Evolutionary conservation across 495 filamentous ascomycete genomes (phyloP).

Genomic region (Annulohypoxylon moriforme): DNA sequence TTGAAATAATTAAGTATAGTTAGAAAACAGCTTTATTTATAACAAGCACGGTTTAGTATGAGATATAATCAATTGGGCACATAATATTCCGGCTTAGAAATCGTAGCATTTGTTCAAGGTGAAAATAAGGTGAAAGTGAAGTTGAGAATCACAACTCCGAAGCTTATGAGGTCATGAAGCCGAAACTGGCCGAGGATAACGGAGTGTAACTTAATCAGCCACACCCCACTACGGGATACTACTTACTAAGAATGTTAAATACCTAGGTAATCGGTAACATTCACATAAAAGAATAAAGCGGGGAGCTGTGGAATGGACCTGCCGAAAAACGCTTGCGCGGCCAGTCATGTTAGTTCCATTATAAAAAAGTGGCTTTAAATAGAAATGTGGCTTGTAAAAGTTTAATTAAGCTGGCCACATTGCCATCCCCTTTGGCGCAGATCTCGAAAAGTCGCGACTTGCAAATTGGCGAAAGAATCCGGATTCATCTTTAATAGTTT

Average conservation of each 20-base stretch:
- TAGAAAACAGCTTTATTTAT: constrained; percentile 4
- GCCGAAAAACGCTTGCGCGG: constrained; percentile 16
- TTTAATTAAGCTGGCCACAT: constrained; percentile 42
- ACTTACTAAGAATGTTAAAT: constrained; percentile 2
- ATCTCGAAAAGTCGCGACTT: constrained; percentile 44
- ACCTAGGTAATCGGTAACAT: neutral
- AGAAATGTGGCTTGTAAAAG: constrained; percentile 21
- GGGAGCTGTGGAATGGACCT: neutral
- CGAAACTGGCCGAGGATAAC: constrained; percentile 50
- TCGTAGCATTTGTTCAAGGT: neutral
- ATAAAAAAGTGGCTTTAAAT: constrained; percentile 21
- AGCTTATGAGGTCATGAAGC: constrained; percentile 38
- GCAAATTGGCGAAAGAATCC: constrained; percentile 30
- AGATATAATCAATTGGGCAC: neutral
- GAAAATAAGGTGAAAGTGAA: neutral
- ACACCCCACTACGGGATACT: constrained; percentile 4
- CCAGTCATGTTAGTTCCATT: constrained; percentile 10
- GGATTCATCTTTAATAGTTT: constrained; percentile 16
- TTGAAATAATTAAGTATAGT: neutral
- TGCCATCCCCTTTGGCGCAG: constrained; percentile 31
- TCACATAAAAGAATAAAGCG: constrained; percentile 4
- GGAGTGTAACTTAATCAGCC: constrained; percentile 26
- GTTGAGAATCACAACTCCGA: constrained; percentile 1
- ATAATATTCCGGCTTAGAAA: neutral
- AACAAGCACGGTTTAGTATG: neutral